Evolutionary conservation across 768 basidiomycete genomes (phyloP), one percentile per base, ranked within the genome.

Genomic region (Serendipita indica): DNA sequence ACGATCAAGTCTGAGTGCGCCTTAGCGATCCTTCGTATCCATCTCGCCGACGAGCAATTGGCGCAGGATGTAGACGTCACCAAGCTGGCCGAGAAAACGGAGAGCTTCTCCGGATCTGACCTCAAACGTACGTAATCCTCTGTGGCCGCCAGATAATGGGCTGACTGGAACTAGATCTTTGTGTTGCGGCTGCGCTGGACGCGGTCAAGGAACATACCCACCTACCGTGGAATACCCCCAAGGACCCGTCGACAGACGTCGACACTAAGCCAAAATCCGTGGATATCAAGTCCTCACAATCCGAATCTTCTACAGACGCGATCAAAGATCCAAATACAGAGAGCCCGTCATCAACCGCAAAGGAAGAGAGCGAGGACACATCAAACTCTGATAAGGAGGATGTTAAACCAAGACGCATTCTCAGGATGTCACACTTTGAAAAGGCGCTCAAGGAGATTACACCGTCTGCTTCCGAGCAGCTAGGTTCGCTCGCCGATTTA

Each of bases 61-160:
- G 79, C 77, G 3, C 62, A 73, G 10, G 86, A 89, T 64, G 72
- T 90, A 10, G 79, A 85, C 62, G 67, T 83, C 16, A 72, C 73
- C 49, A 66, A 64, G 22, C 70, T 92, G 35, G 84, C 86, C 3
- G 78, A 76, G 67, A 78, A 79, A 68, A 89, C 89, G 0, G 86
- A 87, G 58, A 81, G 79, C 57, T 97, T 91, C 69, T 97, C 92
- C 59, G 92, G 92, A 14, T 94, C 91, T 27, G 92, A 97, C 69
- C 74, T 97, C 60, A 96, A 94, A 70, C 89, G 92, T 94, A 60
- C 67, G 86, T 74, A 0, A 2, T 20, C 58, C 14, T 35, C 49
- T 60, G 33, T 27, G 5, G 56, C 27, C 39, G 39, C 28, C 30
- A 49, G 39, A 33, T 65, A 28, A 34, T 59, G 54, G 60, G 43